Conservation (phyloP, 495 filamentous ascomycete genomes). For the Melanomma pulvis-pyrius region DNA sequence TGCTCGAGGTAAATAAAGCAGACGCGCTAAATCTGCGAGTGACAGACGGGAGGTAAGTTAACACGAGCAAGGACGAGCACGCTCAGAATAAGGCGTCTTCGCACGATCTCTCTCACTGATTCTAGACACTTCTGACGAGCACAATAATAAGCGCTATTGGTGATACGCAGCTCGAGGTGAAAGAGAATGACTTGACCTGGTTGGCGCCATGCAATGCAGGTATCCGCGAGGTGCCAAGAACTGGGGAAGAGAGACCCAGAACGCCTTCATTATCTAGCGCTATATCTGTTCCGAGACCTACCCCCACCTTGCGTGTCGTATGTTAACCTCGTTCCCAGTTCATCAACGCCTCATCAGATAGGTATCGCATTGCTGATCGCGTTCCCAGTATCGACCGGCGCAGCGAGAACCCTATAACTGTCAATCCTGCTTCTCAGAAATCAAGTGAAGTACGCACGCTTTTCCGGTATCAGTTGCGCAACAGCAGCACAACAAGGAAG, state of each 20-base stretch:
- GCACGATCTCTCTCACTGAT: too few species aligned
- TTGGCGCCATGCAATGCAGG: not conserved
- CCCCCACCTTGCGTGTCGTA: not conserved
- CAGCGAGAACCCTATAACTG: constrained; percentile 53
- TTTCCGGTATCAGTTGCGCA: constrained; percentile 59
- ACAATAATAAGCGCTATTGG: not conserved
- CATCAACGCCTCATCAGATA: constrained; percentile 44
- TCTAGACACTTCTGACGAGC: too few species aligned
- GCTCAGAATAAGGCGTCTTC: not conserved
- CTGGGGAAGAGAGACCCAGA: not conserved
- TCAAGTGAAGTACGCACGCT: constrained; percentile 49
- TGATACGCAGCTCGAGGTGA: not conserved
- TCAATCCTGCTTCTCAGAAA: not conserved
- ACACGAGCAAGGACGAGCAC: not conserved
- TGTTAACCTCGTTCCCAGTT: not conserved
- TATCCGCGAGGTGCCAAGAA: not conserved
- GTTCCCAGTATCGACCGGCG: constrained; percentile 59
- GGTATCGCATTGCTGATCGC: constrained; percentile 59
- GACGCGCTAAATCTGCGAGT: not conserved
- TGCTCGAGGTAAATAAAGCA: not conserved
- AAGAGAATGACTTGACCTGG: constrained; percentile 9
- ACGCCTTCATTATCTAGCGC: constrained; percentile 10
- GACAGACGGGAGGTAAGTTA: not conserved
- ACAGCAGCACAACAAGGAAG: constrained; percentile 63
- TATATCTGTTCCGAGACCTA: not conserved